phyloP scores from a whole-genome alignment of 2,329 filamentous ascomycete species.

The Paraphaeosphaeria minitans region DNA sequence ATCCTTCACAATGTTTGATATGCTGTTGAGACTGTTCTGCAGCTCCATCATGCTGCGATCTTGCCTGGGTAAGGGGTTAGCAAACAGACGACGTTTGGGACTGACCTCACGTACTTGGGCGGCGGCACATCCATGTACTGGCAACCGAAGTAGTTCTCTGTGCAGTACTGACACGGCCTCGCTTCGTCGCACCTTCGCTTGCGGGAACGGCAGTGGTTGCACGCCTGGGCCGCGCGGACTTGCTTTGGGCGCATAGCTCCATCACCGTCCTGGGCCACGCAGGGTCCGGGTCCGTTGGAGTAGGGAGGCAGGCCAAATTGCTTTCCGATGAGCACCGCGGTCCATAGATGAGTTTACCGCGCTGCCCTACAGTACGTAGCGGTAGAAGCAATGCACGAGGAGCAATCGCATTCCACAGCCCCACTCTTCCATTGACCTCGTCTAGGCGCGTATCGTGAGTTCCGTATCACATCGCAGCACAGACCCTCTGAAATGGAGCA shows the following conservation, averaged over 20 bases:
- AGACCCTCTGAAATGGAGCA: too few relatives aligned
- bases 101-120: conserved; percentile 71
- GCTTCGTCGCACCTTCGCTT: conserved; percentile 51
- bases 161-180: conserved; percentile 64
- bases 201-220: conserved; percentile 54
- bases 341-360: too few relatives aligned
- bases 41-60: conserved; percentile 59
- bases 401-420: too few relatives aligned
- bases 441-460: too few relatives aligned
- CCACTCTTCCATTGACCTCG: too few relatives aligned
- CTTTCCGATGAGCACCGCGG: too few relatives aligned
- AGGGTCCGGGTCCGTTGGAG: conserved; percentile 31
- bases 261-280: conserved; percentile 35
- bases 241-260: conserved; percentile 38
- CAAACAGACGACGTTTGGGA: conserved; percentile 1
- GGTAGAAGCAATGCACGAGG: too few relatives aligned
- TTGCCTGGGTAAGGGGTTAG: conserved; percentile 43
- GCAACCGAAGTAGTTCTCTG: conserved; percentile 82
- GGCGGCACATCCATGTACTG: conserved; percentile 90
- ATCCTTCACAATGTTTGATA: conserved; percentile 36
- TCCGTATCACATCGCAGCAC: too few relatives aligned
- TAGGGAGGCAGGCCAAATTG: conserved; percentile 39
- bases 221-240: conserved; percentile 65
- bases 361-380: too few relatives aligned
- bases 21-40: conserved; percentile 50